phyloP scores from a whole-genome alignment of 225 moss, liverwort and hornwort species.

The Marchantia polymorpha region DNA sequence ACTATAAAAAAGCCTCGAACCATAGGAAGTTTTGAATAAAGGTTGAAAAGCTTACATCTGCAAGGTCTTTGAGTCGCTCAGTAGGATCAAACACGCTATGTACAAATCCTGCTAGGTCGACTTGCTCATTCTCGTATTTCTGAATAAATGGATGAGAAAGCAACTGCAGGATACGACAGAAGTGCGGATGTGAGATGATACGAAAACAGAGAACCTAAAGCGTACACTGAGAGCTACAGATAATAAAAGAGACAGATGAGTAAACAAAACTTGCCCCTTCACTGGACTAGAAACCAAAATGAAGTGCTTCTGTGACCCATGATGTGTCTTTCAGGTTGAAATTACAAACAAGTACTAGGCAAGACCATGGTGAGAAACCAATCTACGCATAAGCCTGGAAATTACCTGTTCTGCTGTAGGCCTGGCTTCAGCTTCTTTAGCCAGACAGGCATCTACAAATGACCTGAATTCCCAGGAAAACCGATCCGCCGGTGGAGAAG shows the following conservation, averaged over 20 bases:
- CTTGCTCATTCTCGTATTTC: constrained; percentile 73
- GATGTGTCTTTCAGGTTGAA: too few relatives aligned
- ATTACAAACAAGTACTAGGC: too few relatives aligned
- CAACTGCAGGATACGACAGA: constrained; percentile 71
- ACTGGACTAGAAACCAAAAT: too few relatives aligned
- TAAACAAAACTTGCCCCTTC: too few relatives aligned
- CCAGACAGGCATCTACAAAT: constrained; percentile 92
- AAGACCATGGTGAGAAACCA: not conserved
- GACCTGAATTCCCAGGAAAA: constrained; percentile 92
- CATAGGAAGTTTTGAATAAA: too few relatives aligned
- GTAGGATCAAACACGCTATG: constrained; percentile 99
- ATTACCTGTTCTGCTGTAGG: constrained; percentile 89
- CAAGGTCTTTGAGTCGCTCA: constrained; percentile 90
- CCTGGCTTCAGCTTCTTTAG: constrained; percentile 77
- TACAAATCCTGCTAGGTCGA: constrained; percentile 93
- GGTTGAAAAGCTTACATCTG: constrained; percentile 62
- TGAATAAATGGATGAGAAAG: constrained; percentile 82
- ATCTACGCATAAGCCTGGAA: not conserved
- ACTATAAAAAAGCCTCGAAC: not conserved
- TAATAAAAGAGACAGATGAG: too few relatives aligned
- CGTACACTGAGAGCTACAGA: too few relatives aligned
- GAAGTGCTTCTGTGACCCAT: too few relatives aligned
- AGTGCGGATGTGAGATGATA: too few relatives aligned
- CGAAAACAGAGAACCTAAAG: too few relatives aligned
- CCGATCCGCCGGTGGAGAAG: constrained; percentile 85